Evolutionary conservation across 345 rosid species (phyloP).

Genomic region (Syzygium aromaticum): DNA sequence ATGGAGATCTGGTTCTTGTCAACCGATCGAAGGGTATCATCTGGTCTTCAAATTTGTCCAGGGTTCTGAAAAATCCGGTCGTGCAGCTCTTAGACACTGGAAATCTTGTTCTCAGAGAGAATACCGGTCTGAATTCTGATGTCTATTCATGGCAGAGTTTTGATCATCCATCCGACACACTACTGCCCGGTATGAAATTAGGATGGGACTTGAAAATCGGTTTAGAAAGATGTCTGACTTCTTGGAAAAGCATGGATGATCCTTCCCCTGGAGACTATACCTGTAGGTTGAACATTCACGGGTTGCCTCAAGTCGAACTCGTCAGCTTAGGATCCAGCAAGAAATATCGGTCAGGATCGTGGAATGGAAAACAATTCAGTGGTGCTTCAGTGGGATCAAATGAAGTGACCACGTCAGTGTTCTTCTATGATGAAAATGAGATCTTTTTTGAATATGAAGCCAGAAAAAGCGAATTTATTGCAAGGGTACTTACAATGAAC

Average conservation of each 20-base stretch:
- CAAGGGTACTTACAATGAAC: background rate
- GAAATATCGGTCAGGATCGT: background rate
- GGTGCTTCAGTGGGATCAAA: too few relatives aligned
- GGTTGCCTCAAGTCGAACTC: background rate
- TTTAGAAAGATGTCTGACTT: background rate
- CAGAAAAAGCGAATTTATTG: background rate
- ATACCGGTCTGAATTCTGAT: background rate
- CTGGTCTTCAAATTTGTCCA: conserved; percentile 18
- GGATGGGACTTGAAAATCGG: conserved; percentile 2
- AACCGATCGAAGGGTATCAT: background rate
- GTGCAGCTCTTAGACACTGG: conserved; percentile 22
- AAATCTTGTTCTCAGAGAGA: conserved; percentile 15
- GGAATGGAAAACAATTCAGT: too few relatives aligned
- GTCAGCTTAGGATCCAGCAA: background rate
- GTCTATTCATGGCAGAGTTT: conserved; percentile 26
- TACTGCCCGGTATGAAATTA: conserved; percentile 21
- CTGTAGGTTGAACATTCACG: too few relatives aligned
- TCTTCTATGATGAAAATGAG: background rate
- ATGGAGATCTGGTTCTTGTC: conserved; percentile 3
- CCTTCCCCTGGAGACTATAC: conserved; percentile 15
- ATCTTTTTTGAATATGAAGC: conserved; percentile 5
- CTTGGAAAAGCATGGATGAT: conserved; percentile 16
- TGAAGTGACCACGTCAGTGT: too few relatives aligned
- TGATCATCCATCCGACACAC: conserved; percentile 17
- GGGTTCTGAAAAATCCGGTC: background rate